These are phyloP conservation scores for Teunomyces kruisii DNA, from an alignment of 805 yeast species.

Conservation along the genomic window DNA sequence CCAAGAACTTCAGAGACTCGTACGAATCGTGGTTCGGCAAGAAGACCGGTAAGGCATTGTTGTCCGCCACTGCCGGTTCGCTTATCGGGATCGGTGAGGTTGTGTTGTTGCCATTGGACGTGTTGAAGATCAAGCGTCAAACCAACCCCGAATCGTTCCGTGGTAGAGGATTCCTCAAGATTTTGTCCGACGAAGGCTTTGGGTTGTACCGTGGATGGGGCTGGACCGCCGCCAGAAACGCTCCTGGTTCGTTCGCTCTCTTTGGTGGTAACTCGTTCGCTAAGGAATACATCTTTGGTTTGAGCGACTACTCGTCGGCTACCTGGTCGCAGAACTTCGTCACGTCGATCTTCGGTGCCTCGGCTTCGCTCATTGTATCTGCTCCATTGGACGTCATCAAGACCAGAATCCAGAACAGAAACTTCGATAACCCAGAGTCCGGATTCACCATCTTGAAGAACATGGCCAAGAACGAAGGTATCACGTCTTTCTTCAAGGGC, in stretches of 20 bases:
- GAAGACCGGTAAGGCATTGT: constrained; percentile 94
- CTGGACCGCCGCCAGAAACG: constrained; percentile 99
- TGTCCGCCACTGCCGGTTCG: constrained; percentile 97
- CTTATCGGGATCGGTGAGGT: constrained; percentile 97
- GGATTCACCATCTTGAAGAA: constrained; percentile 92
- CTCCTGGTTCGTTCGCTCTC: constrained; percentile 96
- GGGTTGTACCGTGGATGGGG: constrained; percentile 98
- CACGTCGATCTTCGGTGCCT: constrained; percentile 94
- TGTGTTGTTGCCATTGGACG: constrained; percentile 92
- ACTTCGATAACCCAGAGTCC: constrained; percentile 92
- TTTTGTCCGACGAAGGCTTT: constrained; percentile 86
- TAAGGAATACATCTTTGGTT: constrained; percentile 88
- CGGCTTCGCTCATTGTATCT: constrained; percentile 92
- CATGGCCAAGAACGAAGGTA: constrained; percentile 89
- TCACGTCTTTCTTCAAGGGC: constrained; percentile 91
- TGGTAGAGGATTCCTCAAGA: constrained; percentile 93
- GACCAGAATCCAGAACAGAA: constrained; percentile 96
- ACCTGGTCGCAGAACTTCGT: constrained; percentile 95
- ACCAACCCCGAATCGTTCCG: constrained; percentile 99
- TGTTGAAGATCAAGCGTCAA: constrained; percentile 96
- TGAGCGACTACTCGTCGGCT: constrained; percentile 84
- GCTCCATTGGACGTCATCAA: constrained; percentile 98
- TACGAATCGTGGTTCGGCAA: constrained; percentile 83
- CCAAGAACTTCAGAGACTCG: constrained; percentile 64
- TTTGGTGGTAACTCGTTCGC: constrained; percentile 99